Base-by-base conservation (phyloP, 257 asterid species). In the Nicotiana undulata region DNA sequence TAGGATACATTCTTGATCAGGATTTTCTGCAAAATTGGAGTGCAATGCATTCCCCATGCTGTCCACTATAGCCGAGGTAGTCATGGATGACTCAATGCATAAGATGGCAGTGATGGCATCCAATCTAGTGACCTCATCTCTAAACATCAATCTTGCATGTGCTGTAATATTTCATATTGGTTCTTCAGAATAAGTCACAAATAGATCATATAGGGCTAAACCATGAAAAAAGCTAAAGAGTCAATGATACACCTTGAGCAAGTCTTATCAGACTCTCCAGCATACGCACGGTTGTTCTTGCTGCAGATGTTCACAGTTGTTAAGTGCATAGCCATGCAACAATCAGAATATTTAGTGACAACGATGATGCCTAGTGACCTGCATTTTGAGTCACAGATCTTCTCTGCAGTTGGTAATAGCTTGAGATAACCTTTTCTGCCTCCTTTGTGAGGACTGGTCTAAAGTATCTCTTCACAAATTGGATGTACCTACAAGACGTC, bases 391-490 rank as follows among this genome's bases (percentile, higher is more conserved):
- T 89, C 68, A 96, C 98, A 24, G 95, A 94, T 93, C 99, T 91
- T 90, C 99, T 86, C 86, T 96, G 99, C 83, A 96, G 96, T 87
- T 96, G 99, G 85, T 93, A 96, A 89, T 96, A 96, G 93, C 96
- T 89, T 60, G 99, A 96, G 83, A 96, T 96, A 75, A 93, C 87
- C 82, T 88, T 89, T 88, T 96, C 97, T 70, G 99, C 99, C 68
- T 96, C 99, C 90, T 89, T 89, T 9, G 98, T 90, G 22, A 96
- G 98, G 84, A 94, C 91, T 32, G 99, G 99, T 86, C 88, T 90
- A 86, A 96, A 91, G 81, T 88, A 78, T 80, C 92, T 94, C 85
- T 96, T 96, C 80, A 91, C 96, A 61, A 79, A 96, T 82, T 89
- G 93, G 79, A 96, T 89, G 84, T 96, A 96, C 90, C 99, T 96